Evolutionary conservation across 2,329 filamentous ascomycete genomes (phyloP), one percentile per base, ranked within the genome.

Genomic region (Grosmannia huntii): DNA sequence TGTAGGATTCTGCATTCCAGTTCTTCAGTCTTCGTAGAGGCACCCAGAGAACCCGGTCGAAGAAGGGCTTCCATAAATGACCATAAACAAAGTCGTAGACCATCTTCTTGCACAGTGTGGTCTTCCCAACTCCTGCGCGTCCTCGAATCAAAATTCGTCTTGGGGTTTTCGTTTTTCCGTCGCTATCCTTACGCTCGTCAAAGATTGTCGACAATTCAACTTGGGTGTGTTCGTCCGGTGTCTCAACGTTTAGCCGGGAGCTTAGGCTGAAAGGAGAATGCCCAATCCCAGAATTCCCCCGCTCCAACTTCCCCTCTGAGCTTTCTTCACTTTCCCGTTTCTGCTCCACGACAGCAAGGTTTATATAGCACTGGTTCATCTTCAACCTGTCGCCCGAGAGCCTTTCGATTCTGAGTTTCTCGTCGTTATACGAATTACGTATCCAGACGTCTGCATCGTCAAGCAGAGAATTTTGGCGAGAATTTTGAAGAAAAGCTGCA

Each of bases 51-150:
- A 74, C 31, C 19, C 70, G 67, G 59, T 73, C 67, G 58, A 73
- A 74, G 7, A 65, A 36, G 0, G 65, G 41, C 0, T 33, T 51
- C 68, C 67, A 70, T 38, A 7, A 4, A 38, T 64, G 64, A 23
- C 56, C 53, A 33, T 64, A 41, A 5, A 52, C 55, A 62, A 70
- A 73, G 12, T 71, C 68, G 57, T 71, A 56, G 38, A 74, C 65
- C 11, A 73, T 70, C 62, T 73, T 74, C 59, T 74, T 73, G 64
- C 71, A 74, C 19, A 73, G 60, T 1, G 72, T 74, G 6, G 70
- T 71, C 64, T 74, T 75, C 3, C 71, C 71, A 1, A 73, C 67
- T 50, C 72, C 71, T 0, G 71, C 69, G 10, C 65, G 66, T 44
- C 70, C 72, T 33, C 65, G 64, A 53, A 74, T 72, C 50, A 72